A percentile compares a stretch with the other conserved stretches of the same genome.
Conservation (phyloP, 352 stramenopile genomes). For the Phytophthora podocarpi region DNA sequence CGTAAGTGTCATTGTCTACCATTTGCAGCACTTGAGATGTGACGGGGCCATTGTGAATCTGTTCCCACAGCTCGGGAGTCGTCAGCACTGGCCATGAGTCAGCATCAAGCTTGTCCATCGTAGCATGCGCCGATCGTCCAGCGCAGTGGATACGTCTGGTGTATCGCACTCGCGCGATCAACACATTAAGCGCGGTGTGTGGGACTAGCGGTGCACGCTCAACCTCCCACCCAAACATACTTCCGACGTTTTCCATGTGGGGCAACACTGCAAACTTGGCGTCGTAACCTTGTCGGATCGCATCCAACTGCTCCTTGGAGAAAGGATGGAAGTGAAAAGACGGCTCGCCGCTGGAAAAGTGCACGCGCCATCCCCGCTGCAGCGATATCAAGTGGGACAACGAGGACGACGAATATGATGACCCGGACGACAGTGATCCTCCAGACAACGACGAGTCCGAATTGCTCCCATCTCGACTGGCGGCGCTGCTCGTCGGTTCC, state of each 20-base stretch:
- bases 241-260: conserved; percentile 18
- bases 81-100: conserved; percentile 43
- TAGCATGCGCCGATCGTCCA: conserved; percentile 20
- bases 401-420: conserved; percentile 24
- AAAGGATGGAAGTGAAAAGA: conserved; percentile 48
- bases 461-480: conserved; percentile 29
- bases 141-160: conserved; percentile 40
- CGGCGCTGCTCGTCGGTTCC: conserved; percentile 16
- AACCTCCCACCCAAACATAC: conserved; percentile 43
- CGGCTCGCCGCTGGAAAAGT: conserved; percentile 32
- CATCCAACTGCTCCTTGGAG: conserved; percentile 31
- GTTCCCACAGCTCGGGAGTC: conserved; percentile 31
- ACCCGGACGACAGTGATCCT: conserved; percentile 12
- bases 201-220: conserved; percentile 30
- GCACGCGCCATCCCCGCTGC: conserved; percentile 29
- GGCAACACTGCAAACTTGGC: conserved; percentile 22
- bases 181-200: conserved; percentile 9
- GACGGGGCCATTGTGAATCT: conserved; percentile 30
- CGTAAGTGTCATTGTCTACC: conserved; percentile 34
- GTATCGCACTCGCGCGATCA: conserved; percentile 38
- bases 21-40: conserved; percentile 39
- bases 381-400: conserved; percentile 16
- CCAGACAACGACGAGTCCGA: conserved; percentile 25
- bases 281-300: conserved; percentile 38
- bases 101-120: conserved; percentile 32